Conservation (phyloP, 1,284 basidiomycete genomes). For the Spongispora temasekensis region DNA sequence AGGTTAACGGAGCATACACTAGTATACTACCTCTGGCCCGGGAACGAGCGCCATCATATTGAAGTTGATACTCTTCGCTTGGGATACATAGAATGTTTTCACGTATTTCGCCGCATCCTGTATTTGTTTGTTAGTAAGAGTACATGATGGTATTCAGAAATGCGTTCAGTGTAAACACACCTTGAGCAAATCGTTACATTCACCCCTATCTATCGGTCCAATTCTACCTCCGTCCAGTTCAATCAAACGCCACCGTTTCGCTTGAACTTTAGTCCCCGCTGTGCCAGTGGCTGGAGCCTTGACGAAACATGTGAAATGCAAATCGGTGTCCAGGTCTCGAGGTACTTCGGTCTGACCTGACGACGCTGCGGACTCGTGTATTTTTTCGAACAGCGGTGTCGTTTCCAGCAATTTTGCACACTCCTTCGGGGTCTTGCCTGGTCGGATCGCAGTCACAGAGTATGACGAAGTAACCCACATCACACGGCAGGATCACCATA, state of each 20-base stretch:
- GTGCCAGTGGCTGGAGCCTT: slow-evolving; percentile 49
- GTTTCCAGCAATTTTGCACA: slow-evolving; percentile 75
- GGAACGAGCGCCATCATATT: slow-evolving; percentile 51
- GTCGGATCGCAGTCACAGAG: too few relatives aligned
- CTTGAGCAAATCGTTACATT: slow-evolving; percentile 58
- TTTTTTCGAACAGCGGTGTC: slow-evolving; percentile 72
- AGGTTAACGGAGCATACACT: slow-evolving; percentile 2
- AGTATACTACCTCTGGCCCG: slow-evolving; percentile 15
- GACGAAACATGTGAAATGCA: slow-evolving; percentile 88
- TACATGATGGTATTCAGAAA: not conserved
- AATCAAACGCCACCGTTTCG: slow-evolving; percentile 50
- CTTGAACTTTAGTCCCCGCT: slow-evolving; percentile 10
- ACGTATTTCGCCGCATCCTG: slow-evolving; percentile 74
- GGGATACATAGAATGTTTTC: slow-evolving; percentile 61
- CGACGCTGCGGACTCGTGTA: slow-evolving; percentile 71
- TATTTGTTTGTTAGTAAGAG: not conserved
- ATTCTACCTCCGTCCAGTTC: slow-evolving; percentile 80
- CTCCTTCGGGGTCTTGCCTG: slow-evolving; percentile 69
- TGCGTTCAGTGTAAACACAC: slow-evolving; percentile 37
- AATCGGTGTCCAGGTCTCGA: slow-evolving; percentile 59
- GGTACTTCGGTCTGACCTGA: slow-evolving; percentile 68
- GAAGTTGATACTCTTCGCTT: slow-evolving; percentile 58
- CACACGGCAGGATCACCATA: too few relatives aligned
- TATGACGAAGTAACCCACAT: too few relatives aligned
- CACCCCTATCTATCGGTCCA: slow-evolving; percentile 80